A percentile compares a stretch with the other conserved stretches of the same genome.
Conservation (phyloP, 495 filamentous ascomycete species). For the Podospora anserina region DNA sequence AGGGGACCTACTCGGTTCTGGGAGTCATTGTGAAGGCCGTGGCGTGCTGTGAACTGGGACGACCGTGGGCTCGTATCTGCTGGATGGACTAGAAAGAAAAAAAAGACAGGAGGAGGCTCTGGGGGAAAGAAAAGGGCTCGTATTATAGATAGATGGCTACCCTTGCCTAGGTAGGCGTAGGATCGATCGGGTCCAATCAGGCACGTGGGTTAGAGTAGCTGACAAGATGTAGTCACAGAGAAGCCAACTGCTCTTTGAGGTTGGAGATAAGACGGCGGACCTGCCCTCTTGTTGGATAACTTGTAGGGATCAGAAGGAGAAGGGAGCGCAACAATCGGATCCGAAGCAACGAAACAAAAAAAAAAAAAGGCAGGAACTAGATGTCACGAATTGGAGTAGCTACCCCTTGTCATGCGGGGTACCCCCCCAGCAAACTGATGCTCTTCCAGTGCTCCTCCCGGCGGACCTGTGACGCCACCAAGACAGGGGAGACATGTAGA, state of each 20-base stretch:
- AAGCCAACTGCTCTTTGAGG: neutral
- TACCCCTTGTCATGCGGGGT: constrained; percentile 3
- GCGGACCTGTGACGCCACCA: neutral
- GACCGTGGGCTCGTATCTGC: too few species aligned
- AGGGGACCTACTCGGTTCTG: constrained; percentile 39
- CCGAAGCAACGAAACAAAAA: neutral
- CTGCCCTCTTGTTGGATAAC: neutral
- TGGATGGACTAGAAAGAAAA: neutral
- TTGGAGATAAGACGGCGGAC: neutral
- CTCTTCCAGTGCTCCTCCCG: too few species aligned
- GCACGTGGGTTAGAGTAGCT: neutral
- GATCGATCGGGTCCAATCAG: neutral
- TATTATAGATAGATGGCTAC: neutral
- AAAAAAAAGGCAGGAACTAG: neutral
- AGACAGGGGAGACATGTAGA: neutral
- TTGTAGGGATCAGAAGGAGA: neutral
- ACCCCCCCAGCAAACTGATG: neutral
- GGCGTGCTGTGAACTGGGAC: neutral
- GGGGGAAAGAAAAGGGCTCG: neutral
- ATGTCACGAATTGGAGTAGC: constrained; percentile 2
- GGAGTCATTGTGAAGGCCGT: constrained; percentile 35
- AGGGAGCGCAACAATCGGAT: neutral
- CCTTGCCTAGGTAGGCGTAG: too few species aligned
- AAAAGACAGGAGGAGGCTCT: neutral
- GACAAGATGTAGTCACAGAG: neutral